Evolutionary conservation across 108 stramenopile genomes (phyloP), one percentile per base, ranked within the genome.

Genomic region (Nitzschia sp.): DNA sequence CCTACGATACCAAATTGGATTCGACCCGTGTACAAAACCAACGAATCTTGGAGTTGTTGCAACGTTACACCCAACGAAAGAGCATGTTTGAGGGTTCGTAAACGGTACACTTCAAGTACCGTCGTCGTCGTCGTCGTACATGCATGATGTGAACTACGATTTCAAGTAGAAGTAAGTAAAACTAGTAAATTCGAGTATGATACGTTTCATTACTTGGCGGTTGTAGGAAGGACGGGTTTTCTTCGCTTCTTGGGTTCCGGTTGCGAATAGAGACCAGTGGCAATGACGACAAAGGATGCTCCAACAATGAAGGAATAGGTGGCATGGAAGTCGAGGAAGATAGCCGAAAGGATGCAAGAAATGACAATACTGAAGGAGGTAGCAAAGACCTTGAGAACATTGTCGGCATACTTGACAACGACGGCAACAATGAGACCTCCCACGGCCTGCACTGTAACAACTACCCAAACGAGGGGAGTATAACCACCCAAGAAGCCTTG

Each of bases 401-500:
- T 98, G 85, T 98, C 96, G 11, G 97, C 95, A 72, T 98, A 97
- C 76, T 96, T 97, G 11, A 97, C 94, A 17, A 98, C 96, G 8
- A 97, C 91, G 8, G 96, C 97, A 53, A 98, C 96, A 39, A 99
- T 91, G 51, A 99, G 76, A 8, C 97, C 98, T 8, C 98, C 98
- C 8, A 86, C 87, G 2, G 97, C 98, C 68, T 99, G 97, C 3
- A 95, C 85, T 0, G 76, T 69, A n/a, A 96, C 86, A n/a, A 95
- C 94, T 0, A 71, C 76, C 86, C 94, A 87, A 24, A 97, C 97
- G 15, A 85, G 60, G 9, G 79, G 46, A 10, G 85, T 84, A 75
- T 97, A 97, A 17, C 96, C 96, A 43, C 80, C 86, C 52, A 97
- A 87, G 68, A 98, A 94, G 6, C 97, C 97, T n/a, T 88, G 78